Evolutionary conservation across 2,329 filamentous ascomycete genomes (phyloP), one percentile per base, ranked within the genome.

Genomic region (Thyridium curvatum): DNA sequence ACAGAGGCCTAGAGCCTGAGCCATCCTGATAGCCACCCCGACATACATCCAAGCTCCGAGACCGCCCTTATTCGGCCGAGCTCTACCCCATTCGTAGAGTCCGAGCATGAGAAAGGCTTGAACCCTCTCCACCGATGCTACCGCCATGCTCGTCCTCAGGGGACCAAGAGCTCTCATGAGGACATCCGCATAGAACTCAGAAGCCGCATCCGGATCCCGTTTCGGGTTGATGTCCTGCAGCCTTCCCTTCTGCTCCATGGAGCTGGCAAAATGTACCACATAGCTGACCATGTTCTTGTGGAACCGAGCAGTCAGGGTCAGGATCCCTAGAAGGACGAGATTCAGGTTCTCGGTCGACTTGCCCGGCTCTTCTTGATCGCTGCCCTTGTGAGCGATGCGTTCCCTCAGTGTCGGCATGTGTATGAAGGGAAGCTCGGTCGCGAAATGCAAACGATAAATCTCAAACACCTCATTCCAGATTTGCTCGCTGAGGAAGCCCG

Each of bases 101-200:
- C 75, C 79, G 8, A 88, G 66, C 81, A 87, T 86, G 9, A 87
- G 65, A 34, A 80, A 70, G 1, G 81, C 79, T 47, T 86, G 82
- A 1, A 79, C 76, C 13, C 77, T 70, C 43, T 84, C 77, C 4
- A 86, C 63, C 1, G 75, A 77, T 4, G 75, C 71, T 9, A 58
- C 59, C 12, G 66, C 68, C 49, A 77, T 68, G 35, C 61, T 65
- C 35, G 58, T 67, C 49, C 62, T 68, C 48, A 68, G 54, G 33
- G 62, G 68, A 26, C 64, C 73, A 32, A 71, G 64, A 18, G 67
- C 78, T 47, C 55, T 69, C 46, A 60, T 69, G 12, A 83, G 69
- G 8, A 75, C 72, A 9, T 72, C 65, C 12, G 79, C 79, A 54
- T 83, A 85, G 55, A 77, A 81, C 43, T 83, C 74, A 8, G 80